phyloP scores from a whole-genome alignment of 2,329 filamentous ascomycete genomes.

The Penicillium decumbens region DNA sequence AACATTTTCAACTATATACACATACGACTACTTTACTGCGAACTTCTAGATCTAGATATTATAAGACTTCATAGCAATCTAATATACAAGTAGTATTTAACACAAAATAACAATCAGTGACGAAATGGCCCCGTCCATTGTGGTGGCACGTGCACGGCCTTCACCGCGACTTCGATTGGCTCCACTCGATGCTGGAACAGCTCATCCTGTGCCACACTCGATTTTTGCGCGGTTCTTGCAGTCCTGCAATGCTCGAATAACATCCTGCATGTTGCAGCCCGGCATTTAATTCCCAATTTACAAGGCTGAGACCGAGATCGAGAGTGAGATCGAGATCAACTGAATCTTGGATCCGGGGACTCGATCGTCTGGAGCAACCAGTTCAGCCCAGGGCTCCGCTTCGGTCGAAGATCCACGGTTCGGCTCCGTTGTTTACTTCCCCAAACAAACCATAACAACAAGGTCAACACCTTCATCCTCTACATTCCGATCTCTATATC shows the following conservation, averaged over 20 bases:
- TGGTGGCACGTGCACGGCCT: constrained; percentile 20
- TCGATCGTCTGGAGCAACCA: constrained; percentile 31
- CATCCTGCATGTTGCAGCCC: background rate
- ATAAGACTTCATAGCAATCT: too few species aligned
- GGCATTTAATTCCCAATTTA: background rate
- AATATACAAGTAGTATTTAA: too few species aligned
- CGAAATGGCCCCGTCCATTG: constrained; percentile 4
- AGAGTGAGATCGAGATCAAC: background rate
- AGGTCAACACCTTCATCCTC: constrained; percentile 17
- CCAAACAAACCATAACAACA: constrained; percentile 28
- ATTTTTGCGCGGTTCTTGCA: constrained; percentile 7
- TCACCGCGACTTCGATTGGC: constrained; percentile 29
- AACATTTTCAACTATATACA: background rate
- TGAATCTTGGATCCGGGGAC: background rate
- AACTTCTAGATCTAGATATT: background rate
- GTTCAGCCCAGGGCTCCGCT: constrained; percentile 9
- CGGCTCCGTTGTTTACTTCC: constrained; percentile 33
- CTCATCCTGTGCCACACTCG: constrained; percentile 13
- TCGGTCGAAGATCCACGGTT: constrained; percentile 30
- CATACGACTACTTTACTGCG: background rate
- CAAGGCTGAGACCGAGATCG: background rate
- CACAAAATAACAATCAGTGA: background rate
- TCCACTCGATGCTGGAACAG: constrained; percentile 20
- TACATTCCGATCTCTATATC: background rate
- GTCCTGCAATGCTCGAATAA: background rate